Percentiles rank a stretch among this genome's conserved stretches.
Conservation (phyloP, 208 protist genomes). For the Phytomonas sp. region DNA sequence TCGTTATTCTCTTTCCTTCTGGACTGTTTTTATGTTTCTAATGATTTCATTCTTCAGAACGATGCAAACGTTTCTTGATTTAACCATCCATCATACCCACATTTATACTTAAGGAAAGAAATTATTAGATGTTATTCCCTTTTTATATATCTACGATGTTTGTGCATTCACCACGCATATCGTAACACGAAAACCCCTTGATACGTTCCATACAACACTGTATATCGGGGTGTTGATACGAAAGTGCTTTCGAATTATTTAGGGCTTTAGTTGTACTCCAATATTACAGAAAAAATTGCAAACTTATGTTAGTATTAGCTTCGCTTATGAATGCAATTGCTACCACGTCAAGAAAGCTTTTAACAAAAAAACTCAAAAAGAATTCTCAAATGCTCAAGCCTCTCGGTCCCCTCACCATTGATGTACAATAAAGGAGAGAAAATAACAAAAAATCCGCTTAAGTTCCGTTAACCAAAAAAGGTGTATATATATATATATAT, state of each 20-base stretch:
- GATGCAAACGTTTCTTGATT: neutral
- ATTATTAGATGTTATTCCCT: neutral
- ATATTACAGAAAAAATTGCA: conserved; percentile 9
- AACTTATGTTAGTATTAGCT: neutral
- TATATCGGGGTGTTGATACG: neutral
- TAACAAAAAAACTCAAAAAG: conserved; percentile 2
- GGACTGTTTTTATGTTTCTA: neutral
- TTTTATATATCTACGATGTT: neutral
- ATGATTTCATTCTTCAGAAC: neutral
- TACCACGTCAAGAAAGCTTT: neutral
- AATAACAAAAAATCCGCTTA: conserved; percentile 1
- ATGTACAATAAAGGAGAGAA: neutral
- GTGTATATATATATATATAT: neutral
- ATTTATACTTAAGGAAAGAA: neutral
- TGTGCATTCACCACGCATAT: neutral
- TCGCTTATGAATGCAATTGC: neutral
- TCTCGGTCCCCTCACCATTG: neutral
- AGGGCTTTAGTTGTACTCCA: neutral
- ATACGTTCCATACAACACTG: neutral
- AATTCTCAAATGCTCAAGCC: neutral
- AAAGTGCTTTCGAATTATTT: neutral
- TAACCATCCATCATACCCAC: neutral
- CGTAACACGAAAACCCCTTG: neutral
- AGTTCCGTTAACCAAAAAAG: neutral
- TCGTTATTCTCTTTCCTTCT: neutral